Percentiles rank a stretch among this genome's conserved stretches.
Evolutionary conservation across 805 yeast genomes (phyloP).

Genomic region (Diddensiella santjacobensis): DNA sequence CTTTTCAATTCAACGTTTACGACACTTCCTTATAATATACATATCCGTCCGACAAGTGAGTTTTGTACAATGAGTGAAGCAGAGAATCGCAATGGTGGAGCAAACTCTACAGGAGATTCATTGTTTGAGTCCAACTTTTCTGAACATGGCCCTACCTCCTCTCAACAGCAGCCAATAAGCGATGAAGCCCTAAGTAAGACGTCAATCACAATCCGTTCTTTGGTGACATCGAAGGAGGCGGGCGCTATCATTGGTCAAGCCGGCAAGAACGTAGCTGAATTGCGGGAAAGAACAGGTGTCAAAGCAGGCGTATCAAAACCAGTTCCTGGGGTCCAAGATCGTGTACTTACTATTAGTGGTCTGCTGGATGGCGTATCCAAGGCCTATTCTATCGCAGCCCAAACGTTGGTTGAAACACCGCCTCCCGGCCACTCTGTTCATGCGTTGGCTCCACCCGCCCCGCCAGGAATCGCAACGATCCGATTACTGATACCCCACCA

Average conservation of each 20-base stretch:
- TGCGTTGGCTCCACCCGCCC: slow-evolving; percentile 49
- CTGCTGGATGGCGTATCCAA: slow-evolving; percentile 61
- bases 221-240: slow-evolving; percentile 81
- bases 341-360: slow-evolving; percentile 78
- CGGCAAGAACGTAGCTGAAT: slow-evolving; percentile 71
- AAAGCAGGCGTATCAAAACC: slow-evolving; percentile 85
- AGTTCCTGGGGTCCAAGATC: slow-evolving; percentile 73
- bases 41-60: too few relatives aligned
- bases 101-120: slow-evolving; percentile 4
- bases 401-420: slow-evolving; percentile 53
- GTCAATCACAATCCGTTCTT: slow-evolving; percentile 40
- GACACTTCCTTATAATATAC: too few relatives aligned
- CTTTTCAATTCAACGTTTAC: too few relatives aligned
- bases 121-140: slow-evolving; percentile 13
- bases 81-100: neutral
- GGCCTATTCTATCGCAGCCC: slow-evolving; percentile 68
- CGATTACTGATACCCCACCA: slow-evolving; percentile 76
- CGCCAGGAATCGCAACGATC: slow-evolving; percentile 52
- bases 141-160: neutral
- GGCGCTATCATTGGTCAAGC: slow-evolving; percentile 86
- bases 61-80: neutral
- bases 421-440: slow-evolving; percentile 49
- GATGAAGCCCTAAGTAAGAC: slow-evolving; percentile 3
- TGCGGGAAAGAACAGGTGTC: slow-evolving; percentile 70
- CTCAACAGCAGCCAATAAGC: neutral